Evolutionary conservation across 2,329 filamentous ascomycete species (phyloP).

Genomic region (Colletotrichum tabaci): DNA sequence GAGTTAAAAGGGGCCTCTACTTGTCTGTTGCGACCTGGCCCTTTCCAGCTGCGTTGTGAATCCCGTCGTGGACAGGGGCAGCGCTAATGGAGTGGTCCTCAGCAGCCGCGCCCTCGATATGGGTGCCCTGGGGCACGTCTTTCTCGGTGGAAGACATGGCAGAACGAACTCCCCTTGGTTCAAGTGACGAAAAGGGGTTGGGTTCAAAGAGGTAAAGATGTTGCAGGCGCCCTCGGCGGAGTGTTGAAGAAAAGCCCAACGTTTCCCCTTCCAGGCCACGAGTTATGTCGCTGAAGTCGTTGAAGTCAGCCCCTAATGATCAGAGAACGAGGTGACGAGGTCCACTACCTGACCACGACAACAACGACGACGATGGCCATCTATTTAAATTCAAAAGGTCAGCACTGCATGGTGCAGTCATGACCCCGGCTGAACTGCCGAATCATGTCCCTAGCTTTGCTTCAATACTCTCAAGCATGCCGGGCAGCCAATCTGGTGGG

Average conservation of each 20-base stretch:
- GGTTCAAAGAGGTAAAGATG: neutral
- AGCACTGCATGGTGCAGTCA: constrained; percentile 4
- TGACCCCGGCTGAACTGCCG: constrained; percentile 19
- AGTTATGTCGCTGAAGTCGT: neutral
- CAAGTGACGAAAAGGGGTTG: too few relatives aligned
- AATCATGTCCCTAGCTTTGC: constrained; percentile 11
- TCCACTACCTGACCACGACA: too few relatives aligned
- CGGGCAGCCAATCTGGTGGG: constrained; percentile 2
- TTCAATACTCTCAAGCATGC: neutral
- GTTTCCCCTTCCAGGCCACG: neutral
- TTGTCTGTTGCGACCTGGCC: constrained; percentile 64
- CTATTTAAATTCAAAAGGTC: constrained; percentile 11
- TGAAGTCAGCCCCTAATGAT: neutral
- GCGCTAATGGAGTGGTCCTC: constrained; percentile 39
- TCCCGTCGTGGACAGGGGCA: constrained; percentile 26
- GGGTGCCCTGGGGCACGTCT: constrained; percentile 13
- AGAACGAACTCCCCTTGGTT: too few relatives aligned
- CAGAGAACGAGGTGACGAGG: neutral
- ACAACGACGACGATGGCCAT: constrained; percentile 2
- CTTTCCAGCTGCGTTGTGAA: constrained; percentile 54
- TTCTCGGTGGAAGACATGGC: constrained; percentile 38
- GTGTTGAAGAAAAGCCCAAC: too few relatives aligned
- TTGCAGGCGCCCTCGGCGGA: neutral
- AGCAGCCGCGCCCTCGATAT: constrained; percentile 21
- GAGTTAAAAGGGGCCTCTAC: constrained; percentile 45